Conservation (phyloP, 176 grass and related monocot species). For the Pharus latifolius region DNA sequence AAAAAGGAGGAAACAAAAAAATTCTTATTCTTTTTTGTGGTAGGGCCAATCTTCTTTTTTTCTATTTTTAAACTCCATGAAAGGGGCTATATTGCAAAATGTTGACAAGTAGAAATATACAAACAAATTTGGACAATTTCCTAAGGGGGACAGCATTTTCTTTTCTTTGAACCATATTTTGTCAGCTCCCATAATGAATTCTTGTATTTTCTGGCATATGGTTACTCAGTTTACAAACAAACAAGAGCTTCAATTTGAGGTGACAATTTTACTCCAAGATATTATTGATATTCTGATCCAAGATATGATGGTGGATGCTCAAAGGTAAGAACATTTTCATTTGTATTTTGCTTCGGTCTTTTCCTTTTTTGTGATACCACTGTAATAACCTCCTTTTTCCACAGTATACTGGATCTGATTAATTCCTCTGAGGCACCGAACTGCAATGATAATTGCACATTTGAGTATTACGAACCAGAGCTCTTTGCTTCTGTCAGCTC, state of each 20-base stretch:
- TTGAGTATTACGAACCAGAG: slow-evolving; percentile 48
- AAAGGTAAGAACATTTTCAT: slow-evolving; percentile 45
- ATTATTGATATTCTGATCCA: slow-evolving; percentile 75
- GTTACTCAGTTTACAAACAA: slow-evolving; percentile 54
- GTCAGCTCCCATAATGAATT: not conserved
- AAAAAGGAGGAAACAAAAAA: not conserved
- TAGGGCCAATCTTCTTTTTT: no score
- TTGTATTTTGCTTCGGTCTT: not conserved
- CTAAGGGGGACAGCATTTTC: not conserved
- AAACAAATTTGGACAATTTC: not conserved
- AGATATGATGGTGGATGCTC: slow-evolving; percentile 78
- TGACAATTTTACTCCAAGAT: slow-evolving; percentile 90
- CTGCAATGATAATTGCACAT: slow-evolving; percentile 32
- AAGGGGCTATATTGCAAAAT: no score
- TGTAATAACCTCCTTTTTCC: slow-evolving; percentile 9
- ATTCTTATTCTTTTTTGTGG: not conserved
- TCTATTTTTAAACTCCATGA: no score
- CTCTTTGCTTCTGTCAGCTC: slow-evolving; percentile 64
- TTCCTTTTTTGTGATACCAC: slow-evolving; percentile 5
- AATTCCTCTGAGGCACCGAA: slow-evolving; percentile 40
- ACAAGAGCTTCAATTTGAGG: slow-evolving; percentile 47
- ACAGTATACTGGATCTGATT: slow-evolving; percentile 65
- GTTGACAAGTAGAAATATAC: not conserved
- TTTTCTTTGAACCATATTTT: not conserved
- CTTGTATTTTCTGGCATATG: slow-evolving; percentile 1